A percentile compares a stretch with the other conserved stretches of the same genome.
Evolutionary conservation across 768 basidiomycete species (phyloP).

Genomic region (Amanita exitialis): DNA sequence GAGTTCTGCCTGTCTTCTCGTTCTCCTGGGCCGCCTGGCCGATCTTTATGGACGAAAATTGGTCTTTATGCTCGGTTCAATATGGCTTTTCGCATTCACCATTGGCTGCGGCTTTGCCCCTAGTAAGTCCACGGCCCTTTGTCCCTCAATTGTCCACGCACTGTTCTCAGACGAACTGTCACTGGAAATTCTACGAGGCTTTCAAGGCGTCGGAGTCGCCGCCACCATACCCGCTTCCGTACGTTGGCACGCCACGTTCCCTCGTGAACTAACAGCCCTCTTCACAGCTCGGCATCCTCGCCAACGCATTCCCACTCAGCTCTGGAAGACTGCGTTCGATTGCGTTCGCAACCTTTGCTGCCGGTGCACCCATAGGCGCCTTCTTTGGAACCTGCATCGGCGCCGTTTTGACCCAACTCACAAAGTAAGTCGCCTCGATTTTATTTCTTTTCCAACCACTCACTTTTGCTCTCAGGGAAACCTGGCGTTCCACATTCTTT

Average conservation of each 20-base stretch:
- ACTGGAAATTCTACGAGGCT: constrained; percentile 61
- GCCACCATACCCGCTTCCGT: constrained; percentile 69
- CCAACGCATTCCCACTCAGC: constrained; percentile 52
- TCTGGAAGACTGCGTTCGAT: constrained; percentile 53
- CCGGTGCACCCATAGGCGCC: constrained; percentile 77
- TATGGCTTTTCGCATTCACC: constrained; percentile 42
- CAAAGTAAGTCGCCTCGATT: constrained; percentile 20
- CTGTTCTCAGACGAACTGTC: constrained; percentile 37
- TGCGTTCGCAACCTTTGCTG: constrained; percentile 78
- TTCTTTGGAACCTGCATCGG: constrained; percentile 64
- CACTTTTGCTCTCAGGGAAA: neutral
- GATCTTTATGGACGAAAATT: constrained; percentile 72
- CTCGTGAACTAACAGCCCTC: neutral
- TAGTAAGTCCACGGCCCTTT: constrained; percentile 19
- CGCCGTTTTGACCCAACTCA: constrained; percentile 56
- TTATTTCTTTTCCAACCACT: neutral
- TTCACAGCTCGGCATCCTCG: constrained; percentile 71
- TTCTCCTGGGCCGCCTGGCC: constrained; percentile 71
- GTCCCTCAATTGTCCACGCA: neutral
- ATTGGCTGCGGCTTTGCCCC: constrained; percentile 57
- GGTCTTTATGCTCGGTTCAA: constrained; percentile 52
- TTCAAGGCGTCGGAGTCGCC: constrained; percentile 76
- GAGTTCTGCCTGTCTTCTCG: constrained; percentile 66
- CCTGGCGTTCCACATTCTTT: constrained; percentile 41
- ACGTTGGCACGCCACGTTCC: constrained; percentile 1